Conservation (phyloP, 2,329 filamentous ascomycete species). For the Metarhizium album region DNA sequence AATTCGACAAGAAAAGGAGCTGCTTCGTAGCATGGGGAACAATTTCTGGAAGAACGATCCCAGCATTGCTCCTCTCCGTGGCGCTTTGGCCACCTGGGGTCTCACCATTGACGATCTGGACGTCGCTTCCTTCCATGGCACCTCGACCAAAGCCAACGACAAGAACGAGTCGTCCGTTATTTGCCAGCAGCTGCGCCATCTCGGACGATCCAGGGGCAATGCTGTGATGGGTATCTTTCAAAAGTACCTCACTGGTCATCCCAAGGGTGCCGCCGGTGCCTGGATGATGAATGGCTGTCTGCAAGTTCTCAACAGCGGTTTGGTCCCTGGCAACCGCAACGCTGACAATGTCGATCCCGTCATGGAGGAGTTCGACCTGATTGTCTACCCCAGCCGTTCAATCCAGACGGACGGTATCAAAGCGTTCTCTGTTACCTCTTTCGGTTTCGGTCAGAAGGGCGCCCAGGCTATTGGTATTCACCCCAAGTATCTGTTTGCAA, state of each 20-base stretch:
- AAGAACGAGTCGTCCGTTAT: conserved; percentile 99
- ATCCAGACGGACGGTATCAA: conserved; percentile 98
- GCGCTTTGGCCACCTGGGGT: conserved; percentile 94
- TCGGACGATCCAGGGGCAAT: conserved; percentile 93
- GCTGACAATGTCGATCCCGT: conserved; percentile 93
- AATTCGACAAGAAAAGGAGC: conserved; percentile 82
- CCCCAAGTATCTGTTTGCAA: conserved; percentile 88
- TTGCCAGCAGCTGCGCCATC: conserved; percentile 89
- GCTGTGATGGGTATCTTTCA: conserved; percentile 96
- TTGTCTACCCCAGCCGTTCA: conserved; percentile 88
- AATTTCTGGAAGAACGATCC: conserved; percentile 98
- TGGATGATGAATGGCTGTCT: conserved; percentile 99
- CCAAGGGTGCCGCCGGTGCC: conserved; percentile 96
- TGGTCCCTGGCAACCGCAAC: conserved; percentile 95
- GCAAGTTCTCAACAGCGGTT: conserved; percentile 85
- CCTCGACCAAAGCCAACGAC: conserved; percentile 96
- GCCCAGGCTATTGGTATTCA: conserved; percentile 95
- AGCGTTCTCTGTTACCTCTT: conserved; percentile 97
- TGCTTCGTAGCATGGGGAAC: conserved; percentile 87
- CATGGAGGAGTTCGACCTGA: conserved; percentile 97
- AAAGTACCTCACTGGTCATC: conserved; percentile 97
- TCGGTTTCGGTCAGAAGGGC: conserved; percentile 98
- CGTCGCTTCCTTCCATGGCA: conserved; percentile 97
- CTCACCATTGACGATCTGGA: conserved; percentile 92
- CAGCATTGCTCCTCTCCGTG: conserved; percentile 87